These are phyloP conservation scores for Pulveroboletus ridleyi DNA, from an alignment of 1,284 basidiomycete genomes.

Conservation along the genomic window DNA sequence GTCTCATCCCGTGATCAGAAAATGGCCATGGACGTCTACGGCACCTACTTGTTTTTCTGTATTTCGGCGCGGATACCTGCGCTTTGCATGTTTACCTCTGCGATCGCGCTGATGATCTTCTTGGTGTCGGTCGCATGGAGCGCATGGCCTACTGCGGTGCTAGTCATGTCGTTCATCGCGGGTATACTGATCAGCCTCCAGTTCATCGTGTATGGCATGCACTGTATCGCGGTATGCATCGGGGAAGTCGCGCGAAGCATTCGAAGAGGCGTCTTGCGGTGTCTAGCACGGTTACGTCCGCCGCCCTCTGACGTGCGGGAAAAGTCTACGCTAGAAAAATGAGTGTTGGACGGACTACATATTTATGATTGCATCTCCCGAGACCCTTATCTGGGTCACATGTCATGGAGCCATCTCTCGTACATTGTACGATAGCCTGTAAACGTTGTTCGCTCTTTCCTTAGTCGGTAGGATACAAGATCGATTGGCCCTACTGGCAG, in stretches of 20 bases:
- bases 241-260: constrained; percentile 13
- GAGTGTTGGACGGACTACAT: neutral
- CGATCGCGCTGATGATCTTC: constrained; percentile 61
- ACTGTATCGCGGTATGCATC: constrained; percentile 35
- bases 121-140: constrained; percentile 63
- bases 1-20: constrained; percentile 37
- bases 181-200: constrained; percentile 65
- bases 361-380: constrained; percentile 7
- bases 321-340: constrained; percentile 18
- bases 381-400: neutral
- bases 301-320: constrained; percentile 17
- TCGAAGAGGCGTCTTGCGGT: constrained; percentile 24
- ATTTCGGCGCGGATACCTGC: constrained; percentile 67
- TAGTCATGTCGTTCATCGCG: constrained; percentile 59
- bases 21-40: constrained; percentile 62
- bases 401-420: constrained; percentile 1
- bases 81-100: constrained; percentile 59
- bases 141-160: constrained; percentile 65
- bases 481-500: neutral
- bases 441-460: neutral
- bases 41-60: constrained; percentile 68
- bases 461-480: neutral
- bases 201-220: constrained; percentile 66
- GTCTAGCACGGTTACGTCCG: constrained; percentile 21
- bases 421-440: constrained; percentile 19